phyloP scores from a whole-genome alignment of 805 yeast genomes.

The Hanseniaspora mollemarum region DNA sequence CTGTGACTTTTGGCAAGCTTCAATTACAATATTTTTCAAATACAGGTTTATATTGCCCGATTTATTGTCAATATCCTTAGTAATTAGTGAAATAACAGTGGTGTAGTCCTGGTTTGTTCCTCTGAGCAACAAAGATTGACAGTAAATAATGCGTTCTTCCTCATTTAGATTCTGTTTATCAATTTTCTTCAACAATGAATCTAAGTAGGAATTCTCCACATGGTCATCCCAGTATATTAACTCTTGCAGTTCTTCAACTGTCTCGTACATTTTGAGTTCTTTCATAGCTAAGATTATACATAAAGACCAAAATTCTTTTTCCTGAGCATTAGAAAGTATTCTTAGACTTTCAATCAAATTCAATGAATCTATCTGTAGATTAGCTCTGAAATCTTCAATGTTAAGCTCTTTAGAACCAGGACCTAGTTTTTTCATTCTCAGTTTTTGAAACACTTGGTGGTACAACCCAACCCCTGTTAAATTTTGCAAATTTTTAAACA shows the following conservation, averaged over 20 bases:
- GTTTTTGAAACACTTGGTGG: conserved; percentile 5
- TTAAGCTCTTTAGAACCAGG: conserved; percentile 1
- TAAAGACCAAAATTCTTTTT: conserved; percentile 5
- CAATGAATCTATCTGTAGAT: conserved; percentile 4
- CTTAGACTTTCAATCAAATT: conserved; percentile 7
- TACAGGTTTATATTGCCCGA: conserved; percentile 14
- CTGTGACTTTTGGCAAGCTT: conserved; percentile 1
- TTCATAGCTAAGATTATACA: conserved; percentile 7
- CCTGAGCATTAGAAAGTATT: neutral
- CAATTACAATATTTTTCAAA: conserved; percentile 13
- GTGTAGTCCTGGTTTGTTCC: neutral
- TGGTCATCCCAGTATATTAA: conserved; percentile 6
- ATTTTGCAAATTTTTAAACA: conserved; percentile 1
- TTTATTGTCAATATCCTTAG: conserved; percentile 2
- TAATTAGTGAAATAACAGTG: conserved; percentile 1
- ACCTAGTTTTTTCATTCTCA: conserved; percentile 11
- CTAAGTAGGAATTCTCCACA: neutral
- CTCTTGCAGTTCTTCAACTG: neutral
- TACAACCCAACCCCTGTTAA: conserved; percentile 1
- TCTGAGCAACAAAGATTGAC: neutral
- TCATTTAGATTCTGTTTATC: neutral
- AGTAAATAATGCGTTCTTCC: conserved; percentile 15
- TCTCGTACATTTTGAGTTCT: neutral
- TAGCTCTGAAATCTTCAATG: neutral
- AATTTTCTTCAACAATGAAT: neutral